Percentiles rank a stretch among this genome's conserved stretches.
Evolutionary conservation across 768 basidiomycete species (phyloP).

Genomic region (Leccinum aurantiacum): DNA sequence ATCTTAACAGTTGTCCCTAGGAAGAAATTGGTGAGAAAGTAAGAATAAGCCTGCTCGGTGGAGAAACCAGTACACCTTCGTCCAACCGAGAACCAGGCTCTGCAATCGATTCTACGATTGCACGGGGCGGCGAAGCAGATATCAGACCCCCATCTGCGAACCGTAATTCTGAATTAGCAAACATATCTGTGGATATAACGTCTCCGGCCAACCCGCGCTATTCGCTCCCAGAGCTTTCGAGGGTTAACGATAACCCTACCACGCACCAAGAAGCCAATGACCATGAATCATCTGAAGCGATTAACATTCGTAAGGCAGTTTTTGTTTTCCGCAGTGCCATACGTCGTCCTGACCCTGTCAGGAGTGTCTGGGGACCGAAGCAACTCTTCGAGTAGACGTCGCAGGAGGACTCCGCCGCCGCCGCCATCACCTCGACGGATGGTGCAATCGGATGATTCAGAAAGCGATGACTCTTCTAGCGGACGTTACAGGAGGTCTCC

Average conservation of each 20-base stretch:
- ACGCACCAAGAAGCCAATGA: background rate
- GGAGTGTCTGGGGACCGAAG: background rate
- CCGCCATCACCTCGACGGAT: background rate
- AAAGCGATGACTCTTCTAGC: no score
- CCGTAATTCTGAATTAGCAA: background rate
- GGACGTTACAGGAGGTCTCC: no score
- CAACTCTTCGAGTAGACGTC: background rate
- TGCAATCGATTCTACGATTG: background rate
- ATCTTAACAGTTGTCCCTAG: constrained; percentile 5
- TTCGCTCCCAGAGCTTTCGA: background rate
- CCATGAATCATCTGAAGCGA: background rate
- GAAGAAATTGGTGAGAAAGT: background rate
- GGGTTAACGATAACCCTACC: background rate
- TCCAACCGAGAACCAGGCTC: background rate
- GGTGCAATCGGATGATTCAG: background rate
- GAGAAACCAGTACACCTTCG: background rate
- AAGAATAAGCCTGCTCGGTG: constrained; percentile 2
- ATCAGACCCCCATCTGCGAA: background rate
- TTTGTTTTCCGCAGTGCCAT: background rate
- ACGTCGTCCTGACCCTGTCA: constrained; percentile 1
- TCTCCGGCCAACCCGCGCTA: background rate
- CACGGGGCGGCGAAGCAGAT: background rate
- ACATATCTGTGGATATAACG: background rate
- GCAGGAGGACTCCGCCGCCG: constrained; percentile 2
- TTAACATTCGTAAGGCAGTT: constrained; percentile 4